Evolutionary conservation across 345 rosid genomes (phyloP), one percentile per base, ranked within the genome.

Genomic region (Citrus unshiu): DNA sequence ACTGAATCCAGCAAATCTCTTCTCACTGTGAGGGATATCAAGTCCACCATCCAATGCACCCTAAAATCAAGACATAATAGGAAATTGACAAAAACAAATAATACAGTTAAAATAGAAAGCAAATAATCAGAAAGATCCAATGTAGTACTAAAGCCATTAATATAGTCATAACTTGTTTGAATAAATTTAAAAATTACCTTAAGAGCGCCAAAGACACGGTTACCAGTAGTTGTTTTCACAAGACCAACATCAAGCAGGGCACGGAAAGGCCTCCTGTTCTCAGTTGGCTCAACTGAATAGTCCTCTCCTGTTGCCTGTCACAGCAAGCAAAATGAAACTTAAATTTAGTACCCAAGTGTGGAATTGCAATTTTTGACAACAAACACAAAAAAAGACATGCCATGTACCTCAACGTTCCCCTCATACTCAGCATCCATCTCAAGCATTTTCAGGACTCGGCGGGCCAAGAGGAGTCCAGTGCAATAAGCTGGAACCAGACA

Each of bases 221-320:
- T 92, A 8, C 97, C 94, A 1, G 97, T 92, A 21, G 97, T 90
- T 56, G 94, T 92, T 76, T 77, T 90, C 72, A 88, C 54, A n/a
- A 92, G 90, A 27, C 97, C 97, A 34, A 92, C 97, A 84, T 92
- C 97, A 78, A 92, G 93, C 61, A 92, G 92, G 56, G 93, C 94
- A 84, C 92, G 93, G 85, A 92, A 92, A 16, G 97, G 97, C 68
- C 97, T 88, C 72, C 94, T 87, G 58, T 63, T 82, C 8, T 89
- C 97, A n/a, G 90, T 82, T 58, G 92, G 94, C 56, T 92, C 97
- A 24, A 92, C 92, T 3, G 92, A 89, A 10, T 54, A 90, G 77
- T 92, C 97, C 87, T 90, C 97, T 4, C 97, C 97, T 25, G 86
- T 78, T 16, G 92, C 95, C 95, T 91, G 82, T 70, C 30, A 67